These are phyloP conservation scores for Picea abies DNA, from an alignment of 83 land plant genomes.

Conservation along the genomic window DNA sequence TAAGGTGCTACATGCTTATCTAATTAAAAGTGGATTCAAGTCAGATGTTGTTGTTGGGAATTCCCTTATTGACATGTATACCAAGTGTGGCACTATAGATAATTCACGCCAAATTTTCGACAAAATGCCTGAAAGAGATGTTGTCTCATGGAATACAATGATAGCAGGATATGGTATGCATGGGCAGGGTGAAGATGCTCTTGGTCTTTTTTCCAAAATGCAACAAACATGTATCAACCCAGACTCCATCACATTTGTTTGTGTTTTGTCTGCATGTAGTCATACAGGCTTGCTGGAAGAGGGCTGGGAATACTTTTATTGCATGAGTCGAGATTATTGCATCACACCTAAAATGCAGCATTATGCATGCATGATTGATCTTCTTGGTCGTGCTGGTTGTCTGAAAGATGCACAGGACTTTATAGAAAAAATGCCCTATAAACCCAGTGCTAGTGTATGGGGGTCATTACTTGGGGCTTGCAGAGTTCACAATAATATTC, in stretches of 20 bases:
- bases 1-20: neutral
- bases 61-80: slow-evolving; percentile 7
- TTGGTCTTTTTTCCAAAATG: slow-evolving; percentile 40
- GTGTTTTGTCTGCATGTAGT: slow-evolving; percentile 43
- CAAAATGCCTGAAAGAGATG: slow-evolving; percentile 26
- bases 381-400: slow-evolving; percentile 61
- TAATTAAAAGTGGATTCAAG: neutral
- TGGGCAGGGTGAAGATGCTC: slow-evolving; percentile 38
- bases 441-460: slow-evolving; percentile 49
- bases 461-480: slow-evolving; percentile 51
- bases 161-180: slow-evolving; percentile 52
- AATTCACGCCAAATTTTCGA: neutral
- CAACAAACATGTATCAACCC: slow-evolving; percentile 37
- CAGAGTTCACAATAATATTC: slow-evolving; percentile 16
- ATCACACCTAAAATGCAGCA: slow-evolving; percentile 48
- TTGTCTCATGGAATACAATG: slow-evolving; percentile 77
- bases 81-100: slow-evolving; percentile 14
- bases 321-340: slow-evolving; percentile 36
- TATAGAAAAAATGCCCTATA: slow-evolving; percentile 46
- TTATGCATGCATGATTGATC: slow-evolving; percentile 51
- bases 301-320: slow-evolving; percentile 43
- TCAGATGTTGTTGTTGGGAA: neutral
- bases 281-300: slow-evolving; percentile 41
- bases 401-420: slow-evolving; percentile 55
- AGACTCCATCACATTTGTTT: slow-evolving; percentile 37